Evolutionary conservation across 1,284 basidiomycete genomes (phyloP), one percentile per base, ranked within the genome.

Genomic region (Moesziomyces parantarcticus): DNA sequence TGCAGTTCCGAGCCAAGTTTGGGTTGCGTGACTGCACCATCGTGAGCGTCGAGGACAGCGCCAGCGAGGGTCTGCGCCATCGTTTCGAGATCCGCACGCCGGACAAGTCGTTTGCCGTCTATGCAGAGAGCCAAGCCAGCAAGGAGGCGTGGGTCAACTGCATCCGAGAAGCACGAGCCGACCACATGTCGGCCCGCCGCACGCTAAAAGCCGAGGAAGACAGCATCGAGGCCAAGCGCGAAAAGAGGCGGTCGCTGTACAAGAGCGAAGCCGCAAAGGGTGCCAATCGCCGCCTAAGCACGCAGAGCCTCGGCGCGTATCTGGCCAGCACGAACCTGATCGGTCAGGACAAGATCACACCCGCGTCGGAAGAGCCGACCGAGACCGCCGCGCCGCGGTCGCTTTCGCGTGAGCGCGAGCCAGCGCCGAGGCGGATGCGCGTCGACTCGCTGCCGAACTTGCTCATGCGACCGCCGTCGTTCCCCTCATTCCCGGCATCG

Each of bases 61-160:
- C 50, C 29, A 39, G 50, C 39, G 63, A 71, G 14, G 58, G 55
- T n/a, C 58, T 77, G 54, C 62, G 72, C 20, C 69, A 78, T 52
- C 73, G 71, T 39, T 77, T 83, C 49, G 82, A 83, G 60, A 73
- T 83, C 14, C 78, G 79, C 44, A 82, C 82, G n/a, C 79, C 82
- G 0, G 75, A 78, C 49, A 82, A 82, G 70, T 80, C 78, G 40
- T 83, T 82, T 50, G 81, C 81, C 9, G 67, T 83, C 26, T 83
- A 82, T 49, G 80, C 82, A 2, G 62, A 77, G 39, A 75, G 55
- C n/a, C 46, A 57, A 20, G 65, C 62, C 11, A 52, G 62, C 34
- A 79, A 77, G 41, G 64, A 76, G 22, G 68, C 61, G 3, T 83
- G 82, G 82, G 64, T 82, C 46, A 56, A 70, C 5, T 65, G 75